Evolutionary conservation across 2,329 filamentous ascomycete genomes (phyloP).

Genomic region (Hypocrella siamensis): DNA sequence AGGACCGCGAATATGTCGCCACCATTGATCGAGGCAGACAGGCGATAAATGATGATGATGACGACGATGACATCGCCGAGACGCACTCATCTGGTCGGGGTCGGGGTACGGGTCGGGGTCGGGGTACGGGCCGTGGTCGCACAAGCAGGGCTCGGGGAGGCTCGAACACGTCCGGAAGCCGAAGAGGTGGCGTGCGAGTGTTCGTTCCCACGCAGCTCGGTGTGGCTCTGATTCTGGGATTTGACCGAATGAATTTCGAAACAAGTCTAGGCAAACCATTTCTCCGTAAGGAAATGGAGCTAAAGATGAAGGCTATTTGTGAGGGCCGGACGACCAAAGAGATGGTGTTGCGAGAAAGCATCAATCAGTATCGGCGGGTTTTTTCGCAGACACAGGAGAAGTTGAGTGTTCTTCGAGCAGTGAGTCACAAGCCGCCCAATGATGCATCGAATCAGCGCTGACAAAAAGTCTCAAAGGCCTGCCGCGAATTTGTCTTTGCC

Average conservation of each 20-base stretch:
- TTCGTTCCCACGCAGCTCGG: constrained; percentile 89
- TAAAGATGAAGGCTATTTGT: constrained; percentile 93
- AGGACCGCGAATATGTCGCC: constrained; percentile 73
- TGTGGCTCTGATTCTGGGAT: constrained; percentile 82
- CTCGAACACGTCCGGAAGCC: constrained; percentile 24
- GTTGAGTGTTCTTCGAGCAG: constrained; percentile 48
- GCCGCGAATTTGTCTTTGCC: constrained; percentile 21
- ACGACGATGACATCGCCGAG: constrained; percentile 21
- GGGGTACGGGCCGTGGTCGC: constrained; percentile 30
- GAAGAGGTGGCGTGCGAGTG: constrained; percentile 48
- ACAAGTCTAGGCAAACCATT: constrained; percentile 92
- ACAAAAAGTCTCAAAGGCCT: constrained; percentile 13
- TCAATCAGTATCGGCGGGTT: constrained; percentile 75
- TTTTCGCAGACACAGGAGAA: constrained; percentile 70
- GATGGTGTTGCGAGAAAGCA: constrained; percentile 64
- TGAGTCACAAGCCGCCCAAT: constrained; percentile 24
- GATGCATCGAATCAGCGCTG: background rate
- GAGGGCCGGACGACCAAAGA: constrained; percentile 63
- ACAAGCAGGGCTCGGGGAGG: constrained; percentile 23
- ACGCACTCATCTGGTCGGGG: constrained; percentile 13
- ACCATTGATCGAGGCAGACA: constrained; percentile 33
- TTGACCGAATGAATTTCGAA: constrained; percentile 86
- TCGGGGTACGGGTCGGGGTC: constrained; percentile 22
- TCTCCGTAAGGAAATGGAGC: constrained; percentile 92
- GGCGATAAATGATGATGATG: constrained; percentile 19